phyloP scores from a whole-genome alignment of 768 basidiomycete genomes.

The Lactifluus hygrophoroides region DNA sequence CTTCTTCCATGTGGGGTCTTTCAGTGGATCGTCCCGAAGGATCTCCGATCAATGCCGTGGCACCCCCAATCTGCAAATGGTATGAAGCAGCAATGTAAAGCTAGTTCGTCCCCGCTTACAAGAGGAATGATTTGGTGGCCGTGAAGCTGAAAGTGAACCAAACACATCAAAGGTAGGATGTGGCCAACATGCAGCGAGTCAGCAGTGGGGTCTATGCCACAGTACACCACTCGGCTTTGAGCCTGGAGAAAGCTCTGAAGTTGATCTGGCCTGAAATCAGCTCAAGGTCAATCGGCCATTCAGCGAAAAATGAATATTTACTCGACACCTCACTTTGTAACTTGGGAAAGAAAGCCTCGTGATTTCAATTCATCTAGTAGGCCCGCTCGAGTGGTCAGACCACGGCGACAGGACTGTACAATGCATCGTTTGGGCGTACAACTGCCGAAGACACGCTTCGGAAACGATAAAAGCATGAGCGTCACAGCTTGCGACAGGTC shows the following conservation, averaged over 20 bases:
- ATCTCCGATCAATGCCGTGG: conserved; percentile 94
- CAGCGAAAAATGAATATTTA: background rate
- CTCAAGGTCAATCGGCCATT: background rate
- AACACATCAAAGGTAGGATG: conserved; percentile 75
- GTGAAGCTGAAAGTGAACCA: conserved; percentile 81
- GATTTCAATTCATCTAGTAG: conserved; percentile 11
- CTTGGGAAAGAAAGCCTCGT: conserved; percentile 19
- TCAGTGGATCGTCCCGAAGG: conserved; percentile 86
- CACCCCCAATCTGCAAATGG: conserved; percentile 74
- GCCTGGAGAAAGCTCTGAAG: conserved; percentile 10
- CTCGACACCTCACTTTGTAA: conserved; percentile 14
- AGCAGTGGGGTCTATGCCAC: conserved; percentile 91
- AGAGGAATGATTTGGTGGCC: conserved; percentile 81
- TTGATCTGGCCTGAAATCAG: conserved; percentile 13
- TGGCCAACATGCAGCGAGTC: conserved; percentile 88
- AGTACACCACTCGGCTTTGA: conserved; percentile 53
- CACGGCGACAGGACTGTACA: background rate
- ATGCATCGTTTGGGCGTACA: background rate
- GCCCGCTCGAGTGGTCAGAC: background rate
- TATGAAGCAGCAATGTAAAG: background rate
- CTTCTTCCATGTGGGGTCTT: conserved; percentile 55
- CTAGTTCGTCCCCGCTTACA: conserved; percentile 39
- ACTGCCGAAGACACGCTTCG: background rate
- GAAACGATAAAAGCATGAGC: background rate
- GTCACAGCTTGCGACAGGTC: background rate